Conservation (phyloP, 2,329 filamentous ascomycete genomes). For the Lasiodiplodia hormozganensis region DNA sequence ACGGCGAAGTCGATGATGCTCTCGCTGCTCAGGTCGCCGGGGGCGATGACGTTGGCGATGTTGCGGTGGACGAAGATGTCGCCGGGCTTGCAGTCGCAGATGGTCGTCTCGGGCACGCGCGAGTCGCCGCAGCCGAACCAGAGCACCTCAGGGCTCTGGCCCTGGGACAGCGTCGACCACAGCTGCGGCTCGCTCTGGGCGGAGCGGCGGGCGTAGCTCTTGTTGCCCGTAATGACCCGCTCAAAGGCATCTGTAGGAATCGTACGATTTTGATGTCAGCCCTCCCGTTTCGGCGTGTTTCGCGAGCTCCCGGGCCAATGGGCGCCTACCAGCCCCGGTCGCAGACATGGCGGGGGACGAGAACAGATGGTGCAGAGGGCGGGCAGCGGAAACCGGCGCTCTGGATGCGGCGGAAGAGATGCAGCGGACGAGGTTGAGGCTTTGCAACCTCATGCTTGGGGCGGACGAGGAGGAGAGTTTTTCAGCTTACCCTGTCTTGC, state of each 20-base stretch:
- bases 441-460: slow-evolving; percentile 13
- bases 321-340: slow-evolving; percentile 22
- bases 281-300: slow-evolving; percentile 10
- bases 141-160: slow-evolving; percentile 72
- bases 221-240: slow-evolving; percentile 71
- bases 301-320: slow-evolving; percentile 20
- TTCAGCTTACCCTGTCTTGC: slow-evolving; percentile 17
- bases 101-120: slow-evolving; percentile 81
- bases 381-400: slow-evolving; percentile 24
- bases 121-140: slow-evolving; percentile 91
- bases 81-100: slow-evolving; percentile 79
- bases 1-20: slow-evolving; percentile 84
- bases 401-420: slow-evolving; percentile 11
- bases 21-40: slow-evolving; percentile 76
- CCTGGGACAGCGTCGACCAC: slow-evolving; percentile 71
- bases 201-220: slow-evolving; percentile 72
- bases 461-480: not conserved
- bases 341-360: slow-evolving; percentile 15
- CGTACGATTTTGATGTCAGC: slow-evolving; percentile 29
- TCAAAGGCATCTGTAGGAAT: slow-evolving; percentile 60
- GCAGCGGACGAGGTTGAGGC: slow-evolving; percentile 12
- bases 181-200: slow-evolving; percentile 71
- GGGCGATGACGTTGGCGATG: slow-evolving; percentile 82
- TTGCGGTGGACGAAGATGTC: slow-evolving; percentile 91
- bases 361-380: slow-evolving; percentile 18